A percentile compares a stretch with the other conserved stretches of the same genome.
Conservation (phyloP, 257 asterid species). For the Linaria vulgaris region DNA sequence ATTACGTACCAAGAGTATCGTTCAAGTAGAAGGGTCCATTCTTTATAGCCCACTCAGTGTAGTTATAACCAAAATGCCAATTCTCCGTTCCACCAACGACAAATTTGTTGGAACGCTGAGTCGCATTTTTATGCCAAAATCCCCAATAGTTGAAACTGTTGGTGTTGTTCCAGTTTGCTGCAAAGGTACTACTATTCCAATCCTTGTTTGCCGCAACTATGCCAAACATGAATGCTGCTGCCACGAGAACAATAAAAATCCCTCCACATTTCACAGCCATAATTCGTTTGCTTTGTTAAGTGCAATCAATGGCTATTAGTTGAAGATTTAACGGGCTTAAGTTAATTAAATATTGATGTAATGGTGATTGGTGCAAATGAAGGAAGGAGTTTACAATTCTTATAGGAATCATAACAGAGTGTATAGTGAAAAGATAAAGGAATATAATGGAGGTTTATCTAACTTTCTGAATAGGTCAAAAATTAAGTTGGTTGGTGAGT, state of each 20-base stretch:
- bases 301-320: neutral
- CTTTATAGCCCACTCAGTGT: conserved; percentile 65
- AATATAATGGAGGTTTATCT: conserved; percentile 10
- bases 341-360: neutral
- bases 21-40: conserved; percentile 59
- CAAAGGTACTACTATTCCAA: conserved; percentile 32
- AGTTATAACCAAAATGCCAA: conserved; percentile 72
- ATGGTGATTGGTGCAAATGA: conserved; percentile 20
- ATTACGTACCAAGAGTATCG: conserved; percentile 51
- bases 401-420: conserved; percentile 8
- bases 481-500: conserved; percentile 10
- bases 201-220: conserved; percentile 39
- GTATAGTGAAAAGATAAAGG: neutral
- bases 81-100: conserved; percentile 58
- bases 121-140: conserved; percentile 34
- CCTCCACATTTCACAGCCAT: conserved; percentile 32
- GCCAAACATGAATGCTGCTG: conserved; percentile 26
- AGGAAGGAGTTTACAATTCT: conserved; percentile 16
- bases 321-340: neutral
- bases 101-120: conserved; percentile 34
- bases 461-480: conserved; percentile 7
- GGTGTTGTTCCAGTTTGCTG: conserved; percentile 35
- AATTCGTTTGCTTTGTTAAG: neutral
- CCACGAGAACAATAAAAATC: conserved; percentile 18
- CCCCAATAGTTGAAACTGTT: conserved; percentile 33